Percentiles rank a stretch among this genome's conserved stretches.
Conservation (phyloP, 768 basidiomycete species). For the Russula foetens region DNA sequence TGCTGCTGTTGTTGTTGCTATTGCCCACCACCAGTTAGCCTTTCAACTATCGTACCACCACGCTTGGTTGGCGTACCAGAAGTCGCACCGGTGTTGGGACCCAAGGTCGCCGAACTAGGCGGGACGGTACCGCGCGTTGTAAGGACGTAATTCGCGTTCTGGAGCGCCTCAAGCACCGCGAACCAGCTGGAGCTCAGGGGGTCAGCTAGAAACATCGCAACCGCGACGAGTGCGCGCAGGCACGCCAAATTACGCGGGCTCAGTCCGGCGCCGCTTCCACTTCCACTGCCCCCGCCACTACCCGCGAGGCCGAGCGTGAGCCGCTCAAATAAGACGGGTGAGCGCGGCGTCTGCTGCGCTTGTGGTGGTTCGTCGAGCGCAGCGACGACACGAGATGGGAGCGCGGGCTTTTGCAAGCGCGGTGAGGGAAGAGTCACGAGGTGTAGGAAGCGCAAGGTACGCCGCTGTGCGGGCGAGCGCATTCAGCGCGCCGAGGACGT, state of each 20-base stretch:
- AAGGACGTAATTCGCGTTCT: constrained; percentile 92
- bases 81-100: no score
- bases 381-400: constrained; percentile 85
- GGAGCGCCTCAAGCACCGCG: constrained; percentile 79
- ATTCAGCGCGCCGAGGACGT: constrained; percentile 75
- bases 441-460: constrained; percentile 77
- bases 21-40: background rate
- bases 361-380: constrained; percentile 59
- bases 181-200: constrained; percentile 91
- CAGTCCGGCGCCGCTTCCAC: constrained; percentile 54
- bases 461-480: constrained; percentile 84
- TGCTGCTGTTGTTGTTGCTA: constrained; percentile 4
- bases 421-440: constrained; percentile 91
- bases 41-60: constrained; percentile 1
- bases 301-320: constrained; percentile 42
- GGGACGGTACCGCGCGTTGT: constrained; percentile 42
- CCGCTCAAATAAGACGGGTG: constrained; percentile 52
- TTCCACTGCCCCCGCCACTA: constrained; percentile 12
- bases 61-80: constrained; percentile 9
- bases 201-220: constrained; percentile 74
- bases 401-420: constrained; percentile 84
- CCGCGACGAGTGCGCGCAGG: constrained; percentile 70
- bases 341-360: constrained; percentile 47
- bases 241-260: constrained; percentile 90
- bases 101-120: constrained; percentile 3